Percentiles rank a stretch among this genome's conserved stretches.
Conservation (phyloP, 345 rosid genomes). For the Salix udensis region DNA sequence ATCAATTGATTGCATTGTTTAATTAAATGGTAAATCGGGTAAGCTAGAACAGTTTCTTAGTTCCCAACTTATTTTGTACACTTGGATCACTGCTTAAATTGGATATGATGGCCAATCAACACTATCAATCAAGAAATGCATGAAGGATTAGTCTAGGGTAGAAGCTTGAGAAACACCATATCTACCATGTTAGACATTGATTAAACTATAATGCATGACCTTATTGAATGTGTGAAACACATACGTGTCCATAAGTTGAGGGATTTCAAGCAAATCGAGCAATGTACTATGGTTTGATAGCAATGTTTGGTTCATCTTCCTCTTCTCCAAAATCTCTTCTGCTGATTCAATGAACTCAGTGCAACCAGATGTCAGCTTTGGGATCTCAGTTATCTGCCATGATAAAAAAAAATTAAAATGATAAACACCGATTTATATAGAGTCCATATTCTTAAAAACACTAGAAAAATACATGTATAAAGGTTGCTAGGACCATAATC, state of each 20-base stretch:
- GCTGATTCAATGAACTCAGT: constrained; percentile 83
- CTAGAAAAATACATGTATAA: too few relatives aligned
- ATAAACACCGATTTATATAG: too few relatives aligned
- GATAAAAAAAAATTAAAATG: constrained; percentile 6
- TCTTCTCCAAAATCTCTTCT: constrained; percentile 78
- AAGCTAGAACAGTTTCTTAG: not conserved
- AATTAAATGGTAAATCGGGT: not conserved
- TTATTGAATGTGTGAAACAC: constrained; percentile 24
- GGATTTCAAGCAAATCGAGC: constrained; percentile 98
- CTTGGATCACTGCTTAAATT: not conserved
- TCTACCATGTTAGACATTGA: not conserved
- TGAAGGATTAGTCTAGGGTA: not conserved
- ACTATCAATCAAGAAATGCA: not conserved
- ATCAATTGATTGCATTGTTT: not conserved
- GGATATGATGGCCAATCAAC: not conserved
- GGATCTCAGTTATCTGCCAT: constrained; percentile 69
- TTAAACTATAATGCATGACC: constrained; percentile 4
- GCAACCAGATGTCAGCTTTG: constrained; percentile 82
- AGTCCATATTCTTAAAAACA: too few relatives aligned
- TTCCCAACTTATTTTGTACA: not conserved
- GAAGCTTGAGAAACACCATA: not conserved
- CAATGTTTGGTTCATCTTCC: constrained; percentile 90
- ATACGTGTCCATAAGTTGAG: constrained; percentile 99
- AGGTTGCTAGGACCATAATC: too few relatives aligned
- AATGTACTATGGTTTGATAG: constrained; percentile 82